Evolutionary conservation across 73 alveolate species (phyloP).

Genomic region (Tetrahymena malaccensis): DNA sequence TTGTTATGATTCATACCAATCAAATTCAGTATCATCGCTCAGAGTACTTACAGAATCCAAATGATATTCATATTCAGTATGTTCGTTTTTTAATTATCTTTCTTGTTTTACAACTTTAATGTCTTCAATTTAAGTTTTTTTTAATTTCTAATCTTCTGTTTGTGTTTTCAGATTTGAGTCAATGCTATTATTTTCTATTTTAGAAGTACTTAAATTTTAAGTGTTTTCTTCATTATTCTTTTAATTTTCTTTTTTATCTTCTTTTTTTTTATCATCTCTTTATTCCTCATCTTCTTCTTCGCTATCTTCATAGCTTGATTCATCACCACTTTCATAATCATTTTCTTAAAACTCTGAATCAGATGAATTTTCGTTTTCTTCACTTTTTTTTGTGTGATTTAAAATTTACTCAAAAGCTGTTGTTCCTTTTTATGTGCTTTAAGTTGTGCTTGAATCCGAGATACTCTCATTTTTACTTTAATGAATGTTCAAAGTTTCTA

Average conservation of each 20-base stretch:
- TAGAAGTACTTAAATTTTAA: too few relatives aligned
- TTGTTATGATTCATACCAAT: neutral
- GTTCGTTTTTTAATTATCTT: neutral
- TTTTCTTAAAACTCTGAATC: neutral
- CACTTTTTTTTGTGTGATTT: neutral
- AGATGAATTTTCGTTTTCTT: neutral
- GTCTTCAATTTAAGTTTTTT: neutral
- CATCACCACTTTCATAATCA: neutral
- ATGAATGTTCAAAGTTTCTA: neutral
- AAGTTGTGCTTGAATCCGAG: neutral
- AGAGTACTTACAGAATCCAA: neutral
- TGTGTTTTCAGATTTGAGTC: too few relatives aligned
- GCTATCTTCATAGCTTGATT: neutral
- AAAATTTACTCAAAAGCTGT: neutral
- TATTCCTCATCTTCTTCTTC: neutral
- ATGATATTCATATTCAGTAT: neutral
- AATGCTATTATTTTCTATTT: too few relatives aligned
- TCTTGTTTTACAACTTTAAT: neutral
- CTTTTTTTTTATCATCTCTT: neutral
- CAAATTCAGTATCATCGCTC: neutral
- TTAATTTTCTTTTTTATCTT: too few relatives aligned
- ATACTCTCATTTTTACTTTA: neutral
- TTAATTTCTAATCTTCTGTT: too few relatives aligned
- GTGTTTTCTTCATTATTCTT: too few relatives aligned
- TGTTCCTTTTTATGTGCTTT: neutral